Percentiles rank a stretch among this genome's conserved stretches.
phyloP scores from a whole-genome alignment of 2,329 filamentous ascomycete genomes.

The Verticillium nonalfalfae region DNA sequence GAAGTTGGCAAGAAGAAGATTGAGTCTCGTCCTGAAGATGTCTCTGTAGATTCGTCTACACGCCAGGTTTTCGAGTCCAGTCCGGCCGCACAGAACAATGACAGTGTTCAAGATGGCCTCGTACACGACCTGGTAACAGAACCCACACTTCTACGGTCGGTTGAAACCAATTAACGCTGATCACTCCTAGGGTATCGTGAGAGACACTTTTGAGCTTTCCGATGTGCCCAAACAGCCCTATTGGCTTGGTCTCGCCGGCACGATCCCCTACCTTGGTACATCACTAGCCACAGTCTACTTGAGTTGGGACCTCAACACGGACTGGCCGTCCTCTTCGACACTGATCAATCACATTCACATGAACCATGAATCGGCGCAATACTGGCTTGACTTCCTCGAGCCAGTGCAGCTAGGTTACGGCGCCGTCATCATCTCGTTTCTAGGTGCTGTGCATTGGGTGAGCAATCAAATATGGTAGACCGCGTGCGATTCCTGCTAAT shows the following conservation, averaged over 20 bases:
- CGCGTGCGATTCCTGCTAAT: slow-evolving; percentile 2
- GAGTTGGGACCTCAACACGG: slow-evolving; percentile 73
- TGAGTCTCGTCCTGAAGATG: slow-evolving; percentile 50
- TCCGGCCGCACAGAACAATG: slow-evolving; percentile 13
- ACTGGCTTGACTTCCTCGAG: slow-evolving; percentile 70
- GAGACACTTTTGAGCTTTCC: slow-evolving; percentile 60
- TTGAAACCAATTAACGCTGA: neutral
- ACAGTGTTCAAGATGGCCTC: slow-evolving; percentile 26
- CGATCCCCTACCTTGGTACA: slow-evolving; percentile 79
- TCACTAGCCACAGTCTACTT: slow-evolving; percentile 78
- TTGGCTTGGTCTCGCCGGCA: slow-evolving; percentile 66
- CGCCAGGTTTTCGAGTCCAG: slow-evolving; percentile 41
- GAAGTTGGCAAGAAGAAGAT: slow-evolving; percentile 48
- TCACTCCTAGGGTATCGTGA: slow-evolving; percentile 49
- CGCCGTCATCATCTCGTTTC: slow-evolving; percentile 87
- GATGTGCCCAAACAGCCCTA: slow-evolving; percentile 63
- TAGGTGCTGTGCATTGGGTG: slow-evolving; percentile 87
- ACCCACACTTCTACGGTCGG: slow-evolving; percentile 16
- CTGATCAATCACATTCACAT: slow-evolving; percentile 61
- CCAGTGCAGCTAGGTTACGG: slow-evolving; percentile 88
- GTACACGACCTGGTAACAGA: slow-evolving; percentile 46
- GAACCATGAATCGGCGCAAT: slow-evolving; percentile 62
- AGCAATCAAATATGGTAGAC: slow-evolving; percentile 7
- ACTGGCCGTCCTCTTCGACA: slow-evolving; percentile 51
- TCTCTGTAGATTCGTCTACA: slow-evolving; percentile 51